Evolutionary conservation across 139 green algal genomes (phyloP).

Genomic region (Picochlorum sp.): DNA sequence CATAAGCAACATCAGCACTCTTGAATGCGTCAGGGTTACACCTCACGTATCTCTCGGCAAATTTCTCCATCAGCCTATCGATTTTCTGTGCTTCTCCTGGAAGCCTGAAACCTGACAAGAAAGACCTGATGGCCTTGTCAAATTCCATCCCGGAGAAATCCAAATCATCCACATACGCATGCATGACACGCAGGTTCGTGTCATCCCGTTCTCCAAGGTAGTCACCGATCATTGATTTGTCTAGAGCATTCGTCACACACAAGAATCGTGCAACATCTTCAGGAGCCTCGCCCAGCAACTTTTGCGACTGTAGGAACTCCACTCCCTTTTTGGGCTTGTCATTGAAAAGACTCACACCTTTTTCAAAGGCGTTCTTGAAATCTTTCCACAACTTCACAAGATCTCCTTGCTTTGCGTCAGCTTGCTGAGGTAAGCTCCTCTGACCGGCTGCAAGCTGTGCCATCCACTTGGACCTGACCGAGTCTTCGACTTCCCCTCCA

Average conservation of each 20-base stretch:
- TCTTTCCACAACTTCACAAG: slow-evolving; percentile 58
- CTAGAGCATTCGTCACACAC: slow-evolving; percentile 55
- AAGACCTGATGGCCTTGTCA: slow-evolving; percentile 80
- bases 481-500: slow-evolving; percentile 14
- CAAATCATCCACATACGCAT: slow-evolving; percentile 90
- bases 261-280: slow-evolving; percentile 54
- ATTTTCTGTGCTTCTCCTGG: slow-evolving; percentile 85
- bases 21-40: slow-evolving; percentile 90
- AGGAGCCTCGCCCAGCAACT: slow-evolving; percentile 62
- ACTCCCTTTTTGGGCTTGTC: slow-evolving; percentile 94
- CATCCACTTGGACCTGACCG: slow-evolving; percentile 21
- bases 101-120: slow-evolving; percentile 69
- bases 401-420: slow-evolving; percentile 20
- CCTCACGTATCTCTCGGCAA: slow-evolving; percentile 81
- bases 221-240: slow-evolving; percentile 92
- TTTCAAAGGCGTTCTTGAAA: slow-evolving; percentile 64
- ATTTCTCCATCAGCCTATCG: slow-evolving; percentile 89
- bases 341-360: slow-evolving; percentile 93
- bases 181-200: slow-evolving; percentile 88
- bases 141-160: slow-evolving; percentile 82
- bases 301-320: slow-evolving; percentile 61
- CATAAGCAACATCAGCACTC: slow-evolving; percentile 92
- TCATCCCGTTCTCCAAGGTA: slow-evolving; percentile 96
- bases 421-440: neutral
- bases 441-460: slow-evolving; percentile 15